Conservation (phyloP, 768 basidiomycete genomes). For the Tulasnella sp. region DNA sequence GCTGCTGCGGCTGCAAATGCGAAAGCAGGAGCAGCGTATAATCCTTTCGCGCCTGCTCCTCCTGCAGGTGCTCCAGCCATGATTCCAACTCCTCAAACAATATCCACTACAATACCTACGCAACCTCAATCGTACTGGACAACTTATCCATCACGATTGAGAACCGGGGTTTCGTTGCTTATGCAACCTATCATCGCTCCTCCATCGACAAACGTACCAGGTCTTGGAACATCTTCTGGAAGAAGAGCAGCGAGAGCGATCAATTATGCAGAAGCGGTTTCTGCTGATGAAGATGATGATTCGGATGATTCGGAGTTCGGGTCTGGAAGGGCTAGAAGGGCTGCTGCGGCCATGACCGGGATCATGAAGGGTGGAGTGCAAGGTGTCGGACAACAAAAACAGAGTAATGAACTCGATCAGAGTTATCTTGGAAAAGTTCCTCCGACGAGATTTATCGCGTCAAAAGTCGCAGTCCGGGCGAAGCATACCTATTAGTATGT, state of each 20-base stretch:
- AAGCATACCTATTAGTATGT: slow-evolving; percentile 66
- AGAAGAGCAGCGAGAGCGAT: slow-evolving; percentile 50
- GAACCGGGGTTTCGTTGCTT: slow-evolving; percentile 78
- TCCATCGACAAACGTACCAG: slow-evolving; percentile 23
- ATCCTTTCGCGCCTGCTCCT: background rate
- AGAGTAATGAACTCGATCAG: slow-evolving; percentile 53
- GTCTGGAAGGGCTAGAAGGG: slow-evolving; percentile 34
- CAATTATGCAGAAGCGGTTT: slow-evolving; percentile 80
- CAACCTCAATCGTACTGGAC: slow-evolving; percentile 59
- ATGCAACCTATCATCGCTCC: slow-evolving; percentile 67
- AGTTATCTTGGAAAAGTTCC: slow-evolving; percentile 82
- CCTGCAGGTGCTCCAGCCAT: background rate
- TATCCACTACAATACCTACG: slow-evolving; percentile 33
- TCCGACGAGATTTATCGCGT: slow-evolving; percentile 61
- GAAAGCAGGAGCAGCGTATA: background rate
- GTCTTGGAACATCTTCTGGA: slow-evolving; percentile 27
- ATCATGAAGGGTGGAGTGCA: slow-evolving; percentile 43
- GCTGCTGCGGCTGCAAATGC: background rate
- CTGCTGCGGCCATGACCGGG: slow-evolving; percentile 19
- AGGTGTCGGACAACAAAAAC: slow-evolving; percentile 29
- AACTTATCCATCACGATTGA: slow-evolving; percentile 79
- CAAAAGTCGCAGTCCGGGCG: slow-evolving; percentile 44
- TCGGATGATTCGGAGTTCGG: slow-evolving; percentile 54
- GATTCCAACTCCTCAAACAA: background rate
- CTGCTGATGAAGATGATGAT: slow-evolving; percentile 56